A percentile compares a stretch with the other conserved stretches of the same genome.
Evolutionary conservation across 148 eudicot genomes (phyloP).

Genomic region (Silene uniflora): DNA sequence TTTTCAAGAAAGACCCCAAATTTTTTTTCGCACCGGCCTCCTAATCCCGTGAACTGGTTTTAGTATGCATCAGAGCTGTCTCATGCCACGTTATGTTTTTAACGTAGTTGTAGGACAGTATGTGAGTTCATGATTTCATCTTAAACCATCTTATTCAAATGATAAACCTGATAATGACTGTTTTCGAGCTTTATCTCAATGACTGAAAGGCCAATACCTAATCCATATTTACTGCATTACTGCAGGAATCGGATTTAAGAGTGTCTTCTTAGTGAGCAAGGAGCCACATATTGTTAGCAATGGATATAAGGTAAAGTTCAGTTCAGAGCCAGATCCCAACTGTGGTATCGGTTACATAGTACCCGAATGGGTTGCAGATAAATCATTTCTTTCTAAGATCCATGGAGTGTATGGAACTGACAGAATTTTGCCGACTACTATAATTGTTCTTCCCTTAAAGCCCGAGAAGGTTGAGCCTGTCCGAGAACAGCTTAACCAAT

Average conservation of each 20-base stretch:
- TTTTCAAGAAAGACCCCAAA: no score
- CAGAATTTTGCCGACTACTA: constrained; percentile 24
- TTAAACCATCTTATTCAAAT: no score
- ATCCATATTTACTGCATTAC: neutral
- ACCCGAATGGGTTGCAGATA: constrained; percentile 30
- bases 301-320: constrained; percentile 40
- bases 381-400: constrained; percentile 23
- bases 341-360: constrained; percentile 40
- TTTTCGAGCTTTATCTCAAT: neutral
- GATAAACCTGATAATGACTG: no score
- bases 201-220: neutral
- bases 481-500: constrained; percentile 25
- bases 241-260: constrained; percentile 44
- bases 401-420: constrained; percentile 27
- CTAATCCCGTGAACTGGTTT: no score
- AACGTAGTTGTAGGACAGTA: no score
- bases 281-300: constrained; percentile 39
- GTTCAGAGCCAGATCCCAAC: constrained; percentile 25
- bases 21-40: no score
- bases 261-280: constrained; percentile 37
- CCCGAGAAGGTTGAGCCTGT: constrained; percentile 33
- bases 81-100: no score
- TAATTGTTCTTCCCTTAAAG: constrained; percentile 42
- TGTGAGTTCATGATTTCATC: no score
- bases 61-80: no score